phyloP scores from a whole-genome alignment of 805 yeast species.

The Saccharomycopsis guyanensis region DNA sequence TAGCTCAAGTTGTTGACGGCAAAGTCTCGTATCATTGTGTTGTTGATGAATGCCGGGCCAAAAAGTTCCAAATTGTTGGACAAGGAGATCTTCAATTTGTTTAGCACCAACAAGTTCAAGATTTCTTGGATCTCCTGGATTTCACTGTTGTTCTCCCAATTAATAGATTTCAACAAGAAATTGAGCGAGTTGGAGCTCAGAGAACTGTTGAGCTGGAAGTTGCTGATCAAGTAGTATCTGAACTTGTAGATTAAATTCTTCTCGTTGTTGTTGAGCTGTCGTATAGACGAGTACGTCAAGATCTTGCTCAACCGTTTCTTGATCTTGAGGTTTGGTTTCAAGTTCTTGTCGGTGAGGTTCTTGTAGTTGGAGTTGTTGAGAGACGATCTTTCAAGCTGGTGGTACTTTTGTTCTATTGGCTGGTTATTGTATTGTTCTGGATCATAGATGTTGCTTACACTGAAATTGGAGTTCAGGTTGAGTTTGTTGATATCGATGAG shows the following conservation, averaged over 20 bases:
- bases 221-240: conserved; percentile 69
- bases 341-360: conserved; percentile 51
- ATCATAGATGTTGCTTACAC: conserved; percentile 45
- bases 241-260: conserved; percentile 87
- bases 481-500: conserved; percentile 27
- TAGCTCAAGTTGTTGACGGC: conserved; percentile 78
- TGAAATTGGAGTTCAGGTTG: conserved; percentile 22
- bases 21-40: conserved; percentile 67
- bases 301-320: conserved; percentile 68
- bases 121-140: conserved; percentile 70
- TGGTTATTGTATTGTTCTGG: conserved; percentile 65
- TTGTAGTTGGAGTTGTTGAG: conserved; percentile 44
- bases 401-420: conserved; percentile 83
- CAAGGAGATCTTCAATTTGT: conserved; percentile 55
- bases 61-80: conserved; percentile 64
- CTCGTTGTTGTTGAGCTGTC: conserved; percentile 71
- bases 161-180: conserved; percentile 78
- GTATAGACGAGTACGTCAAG: conserved; percentile 73
- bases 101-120: conserved; percentile 62
- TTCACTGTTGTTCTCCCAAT: conserved; percentile 82
- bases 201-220: conserved; percentile 24
- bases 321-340: conserved; percentile 80
- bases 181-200: conserved; percentile 50
- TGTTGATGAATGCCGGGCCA: conserved; percentile 62
- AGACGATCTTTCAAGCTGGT: conserved; percentile 77